A percentile compares a stretch with the other conserved stretches of the same genome.
Evolutionary conservation across 805 yeast genomes (phyloP).

Genomic region (Saturnispora gosingensis): DNA sequence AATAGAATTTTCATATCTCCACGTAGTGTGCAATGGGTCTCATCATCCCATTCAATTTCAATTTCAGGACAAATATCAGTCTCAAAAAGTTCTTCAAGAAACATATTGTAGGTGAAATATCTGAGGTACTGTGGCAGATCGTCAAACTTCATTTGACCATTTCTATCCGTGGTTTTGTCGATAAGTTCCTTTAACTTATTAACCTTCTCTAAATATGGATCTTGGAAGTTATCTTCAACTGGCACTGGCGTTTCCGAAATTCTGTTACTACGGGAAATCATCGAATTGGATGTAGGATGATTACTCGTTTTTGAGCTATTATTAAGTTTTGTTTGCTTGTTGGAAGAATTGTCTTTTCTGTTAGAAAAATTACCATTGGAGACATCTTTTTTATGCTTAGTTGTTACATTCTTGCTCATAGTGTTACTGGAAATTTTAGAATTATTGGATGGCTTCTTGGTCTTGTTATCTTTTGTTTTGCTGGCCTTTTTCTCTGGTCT

Average conservation of each 20-base stretch:
- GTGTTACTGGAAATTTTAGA: not conserved
- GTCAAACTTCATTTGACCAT: conserved; percentile 30
- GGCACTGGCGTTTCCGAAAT: not conserved
- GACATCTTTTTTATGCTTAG: not conserved
- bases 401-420: not conserved
- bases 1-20: conserved; percentile 40
- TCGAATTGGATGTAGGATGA: not conserved
- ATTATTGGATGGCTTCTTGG: not conserved
- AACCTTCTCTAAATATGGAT: conserved; percentile 7
- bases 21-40: conserved; percentile 31
- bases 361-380: not conserved
- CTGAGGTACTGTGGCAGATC: conserved; percentile 43
- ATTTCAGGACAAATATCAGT: conserved; percentile 39
- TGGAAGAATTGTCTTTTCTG: not conserved
- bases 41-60: conserved; percentile 26
- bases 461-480: no score
- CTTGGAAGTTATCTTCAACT: not conserved
- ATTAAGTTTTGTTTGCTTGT: not conserved
- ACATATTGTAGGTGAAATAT: conserved; percentile 52
- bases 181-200: conserved; percentile 16
- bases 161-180: conserved; percentile 14
- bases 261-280: not conserved
- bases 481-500: not conserved
- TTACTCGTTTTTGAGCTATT: not conserved
- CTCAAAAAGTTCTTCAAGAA: conserved; percentile 50